Evolutionary conservation across 1,284 basidiomycete species (phyloP).

Genomic region (Polyporus tsugae): DNA sequence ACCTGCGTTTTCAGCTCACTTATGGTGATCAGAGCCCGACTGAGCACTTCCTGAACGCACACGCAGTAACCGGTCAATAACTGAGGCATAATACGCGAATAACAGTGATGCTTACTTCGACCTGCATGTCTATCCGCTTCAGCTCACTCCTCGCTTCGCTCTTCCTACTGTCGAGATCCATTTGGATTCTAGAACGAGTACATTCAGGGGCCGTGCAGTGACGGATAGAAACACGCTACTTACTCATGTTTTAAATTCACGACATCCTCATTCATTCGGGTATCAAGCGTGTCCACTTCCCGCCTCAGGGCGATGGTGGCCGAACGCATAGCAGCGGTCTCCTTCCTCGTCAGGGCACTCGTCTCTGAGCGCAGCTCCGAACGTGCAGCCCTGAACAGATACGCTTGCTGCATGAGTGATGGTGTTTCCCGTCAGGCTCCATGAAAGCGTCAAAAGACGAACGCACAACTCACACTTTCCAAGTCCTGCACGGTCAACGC

Average conservation of each 20-base stretch:
- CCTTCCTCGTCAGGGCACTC: slow-evolving; percentile 85
- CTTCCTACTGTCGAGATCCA: slow-evolving; percentile 95
- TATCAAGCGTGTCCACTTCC: slow-evolving; percentile 88
- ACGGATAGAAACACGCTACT: slow-evolving; percentile 38
- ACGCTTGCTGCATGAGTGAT: slow-evolving; percentile 79
- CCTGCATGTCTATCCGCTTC: slow-evolving; percentile 87
- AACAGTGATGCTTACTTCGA: slow-evolving; percentile 71
- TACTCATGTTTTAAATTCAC: slow-evolving; percentile 92
- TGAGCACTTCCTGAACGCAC: slow-evolving; percentile 78
- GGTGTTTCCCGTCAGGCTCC: neutral
- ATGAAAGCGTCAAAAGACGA: neutral
- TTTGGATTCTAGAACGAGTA: slow-evolving; percentile 74
- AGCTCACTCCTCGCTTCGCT: slow-evolving; percentile 91
- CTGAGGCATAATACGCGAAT: neutral
- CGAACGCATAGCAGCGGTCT: slow-evolving; percentile 82
- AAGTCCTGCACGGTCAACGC: slow-evolving; percentile 87
- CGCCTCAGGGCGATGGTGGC: slow-evolving; percentile 81
- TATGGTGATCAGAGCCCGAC: slow-evolving; percentile 85
- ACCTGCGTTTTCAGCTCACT: slow-evolving; percentile 89
- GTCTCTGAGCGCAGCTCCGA: slow-evolving; percentile 92
- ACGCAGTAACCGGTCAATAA: neutral
- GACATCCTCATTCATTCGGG: slow-evolving; percentile 95
- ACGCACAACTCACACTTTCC: slow-evolving; percentile 79
- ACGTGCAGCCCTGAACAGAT: slow-evolving; percentile 93
- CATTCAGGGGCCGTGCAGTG: too few relatives aligned